Evolutionary conservation across 148 eudicot genomes (phyloP).

Genomic region (Euryodendron excelsum): DNA sequence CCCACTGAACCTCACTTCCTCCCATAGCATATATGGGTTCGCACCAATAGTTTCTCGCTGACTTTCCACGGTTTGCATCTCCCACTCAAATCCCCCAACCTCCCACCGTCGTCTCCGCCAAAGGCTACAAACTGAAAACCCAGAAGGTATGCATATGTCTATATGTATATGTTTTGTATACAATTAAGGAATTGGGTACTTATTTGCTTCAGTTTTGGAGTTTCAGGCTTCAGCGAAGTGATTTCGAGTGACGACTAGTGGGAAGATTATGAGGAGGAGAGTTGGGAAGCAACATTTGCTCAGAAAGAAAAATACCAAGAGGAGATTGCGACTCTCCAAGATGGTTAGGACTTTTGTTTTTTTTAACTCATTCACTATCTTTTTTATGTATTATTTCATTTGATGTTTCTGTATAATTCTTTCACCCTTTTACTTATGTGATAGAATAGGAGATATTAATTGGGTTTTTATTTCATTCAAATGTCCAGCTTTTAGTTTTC

Average conservation of each 20-base stretch:
- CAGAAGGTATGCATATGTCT: constrained; percentile 88
- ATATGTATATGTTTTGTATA: too few relatives aligned
- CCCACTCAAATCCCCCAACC: too few relatives aligned
- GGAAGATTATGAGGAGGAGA: constrained; percentile 92
- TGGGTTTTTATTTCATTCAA: not conserved
- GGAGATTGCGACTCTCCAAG: constrained; percentile 73
- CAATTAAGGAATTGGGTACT: too few relatives aligned
- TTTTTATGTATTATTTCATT: not conserved
- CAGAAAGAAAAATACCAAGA: constrained; percentile 78
- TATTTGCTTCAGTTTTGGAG: too few relatives aligned
- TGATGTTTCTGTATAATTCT: not conserved
- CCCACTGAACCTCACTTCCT: constrained; percentile 42
- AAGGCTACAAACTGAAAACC: constrained; percentile 89
- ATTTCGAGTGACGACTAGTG: constrained; percentile 75
- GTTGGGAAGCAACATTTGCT: constrained; percentile 98
- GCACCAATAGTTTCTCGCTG: constrained; percentile 32
- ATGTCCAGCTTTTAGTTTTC: not conserved
- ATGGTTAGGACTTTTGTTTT: constrained; percentile 42
- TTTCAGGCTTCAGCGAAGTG: constrained; percentile 90
- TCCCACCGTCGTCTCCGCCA: constrained; percentile 55
- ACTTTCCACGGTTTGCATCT: constrained; percentile 13
- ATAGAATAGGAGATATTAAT: not conserved
- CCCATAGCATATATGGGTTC: constrained; percentile 36
- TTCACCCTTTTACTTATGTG: not conserved
- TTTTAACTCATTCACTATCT: not conserved